A percentile compares a stretch with the other conserved stretches of the same genome.
phyloP scores from a whole-genome alignment of 805 yeast genomes.

The Metschnikowia koreensis region DNA sequence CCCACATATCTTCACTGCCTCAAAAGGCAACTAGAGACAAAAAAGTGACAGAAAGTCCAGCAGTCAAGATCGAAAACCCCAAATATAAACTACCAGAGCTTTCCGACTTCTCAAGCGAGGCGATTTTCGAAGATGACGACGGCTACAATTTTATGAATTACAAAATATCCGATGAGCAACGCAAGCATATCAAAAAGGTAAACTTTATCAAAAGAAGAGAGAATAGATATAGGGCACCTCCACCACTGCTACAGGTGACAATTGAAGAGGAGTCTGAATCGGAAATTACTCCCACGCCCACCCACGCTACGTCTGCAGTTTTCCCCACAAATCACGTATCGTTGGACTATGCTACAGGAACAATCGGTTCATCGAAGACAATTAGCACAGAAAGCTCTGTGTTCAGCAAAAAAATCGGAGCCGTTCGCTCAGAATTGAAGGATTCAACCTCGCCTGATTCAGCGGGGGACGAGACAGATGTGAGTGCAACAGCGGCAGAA shows the following conservation, averaged over 20 bases:
- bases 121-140: conserved; percentile 19
- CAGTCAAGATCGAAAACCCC: conserved; percentile 1
- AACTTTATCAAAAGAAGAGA: conserved; percentile 1
- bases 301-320: conserved; percentile 4
- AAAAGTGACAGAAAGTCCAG: neutral
- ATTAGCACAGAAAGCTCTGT: conserved; percentile 11
- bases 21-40: neutral
- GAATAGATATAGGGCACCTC: neutral
- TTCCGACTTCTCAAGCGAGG: conserved; percentile 5
- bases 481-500: neutral
- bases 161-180: conserved; percentile 3
- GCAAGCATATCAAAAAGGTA: neutral
- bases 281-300: conserved; percentile 13
- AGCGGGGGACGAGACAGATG: neutral
- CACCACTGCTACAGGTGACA: conserved; percentile 12
- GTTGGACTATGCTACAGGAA: conserved; percentile 9
- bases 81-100: neutral
- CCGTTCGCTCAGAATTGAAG: neutral
- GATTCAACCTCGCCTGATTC: conserved; percentile 1
- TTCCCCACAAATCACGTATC: conserved; percentile 7
- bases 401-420: conserved; percentile 6
- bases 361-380: conserved; percentile 8
- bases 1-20: neutral
- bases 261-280: conserved; percentile 18
- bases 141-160: conserved; percentile 18